Conservation (phyloP, 2,329 filamentous ascomycete genomes). For the Alternaria hordeiaustralica region DNA sequence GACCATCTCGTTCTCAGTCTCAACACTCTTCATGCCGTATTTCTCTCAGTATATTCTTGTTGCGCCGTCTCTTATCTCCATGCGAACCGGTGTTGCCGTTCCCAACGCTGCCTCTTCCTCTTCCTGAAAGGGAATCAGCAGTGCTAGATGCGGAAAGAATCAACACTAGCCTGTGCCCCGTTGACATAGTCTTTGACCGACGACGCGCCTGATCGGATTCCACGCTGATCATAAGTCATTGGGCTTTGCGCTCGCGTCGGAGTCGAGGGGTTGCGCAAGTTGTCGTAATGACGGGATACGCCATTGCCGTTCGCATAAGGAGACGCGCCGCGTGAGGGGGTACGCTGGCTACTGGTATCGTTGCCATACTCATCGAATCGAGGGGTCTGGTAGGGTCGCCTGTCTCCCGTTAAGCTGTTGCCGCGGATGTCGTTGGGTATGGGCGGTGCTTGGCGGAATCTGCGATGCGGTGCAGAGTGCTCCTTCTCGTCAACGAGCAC, state of each 20-base stretch:
- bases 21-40: not conserved
- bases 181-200: slow-evolving; percentile 14
- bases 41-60: not conserved
- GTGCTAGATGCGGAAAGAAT: slow-evolving; percentile 24
- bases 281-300: slow-evolving; percentile 12
- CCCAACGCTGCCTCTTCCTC: not conserved
- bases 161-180: slow-evolving; percentile 14
- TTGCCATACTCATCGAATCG: slow-evolving; percentile 17
- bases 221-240: slow-evolving; percentile 16
- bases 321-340: not conserved
- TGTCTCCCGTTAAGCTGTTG: slow-evolving; percentile 1
- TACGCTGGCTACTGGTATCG: slow-evolving; percentile 1
- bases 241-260: slow-evolving; percentile 4
- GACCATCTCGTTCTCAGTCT: not conserved
- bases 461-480: slow-evolving; percentile 19
- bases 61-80: not conserved
- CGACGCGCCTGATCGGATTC: slow-evolving; percentile 13
- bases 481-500: slow-evolving; percentile 69
- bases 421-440: slow-evolving; percentile 35
- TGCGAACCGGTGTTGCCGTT: not conserved
- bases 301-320: slow-evolving; percentile 5
- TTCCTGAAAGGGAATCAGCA: not conserved
- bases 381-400: not conserved
- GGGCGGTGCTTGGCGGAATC: slow-evolving; percentile 43
- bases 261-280: slow-evolving; percentile 12